Evolutionary conservation across 2,329 filamentous ascomycete species (phyloP), one percentile per base, ranked within the genome.

Genomic region (Penicillium sp.): DNA sequence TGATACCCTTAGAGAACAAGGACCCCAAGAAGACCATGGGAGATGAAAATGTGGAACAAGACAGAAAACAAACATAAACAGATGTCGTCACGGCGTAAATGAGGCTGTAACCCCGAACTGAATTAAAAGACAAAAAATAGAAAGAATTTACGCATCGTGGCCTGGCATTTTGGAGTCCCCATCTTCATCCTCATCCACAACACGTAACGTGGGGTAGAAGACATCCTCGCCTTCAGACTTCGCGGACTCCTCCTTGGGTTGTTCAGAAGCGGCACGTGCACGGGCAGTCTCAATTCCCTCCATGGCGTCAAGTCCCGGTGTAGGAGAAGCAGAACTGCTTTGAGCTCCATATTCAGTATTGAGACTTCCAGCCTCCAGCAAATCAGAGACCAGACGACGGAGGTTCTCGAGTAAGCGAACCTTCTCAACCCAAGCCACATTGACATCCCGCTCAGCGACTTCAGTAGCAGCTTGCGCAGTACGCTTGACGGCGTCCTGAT

Each of bases 381-480:
- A 75, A 45, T 81, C 77, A 51, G 80, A 78, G 61, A 86, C 78
- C 68, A 81, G 82, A 18, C 78, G 78, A 40, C 84, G 78, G 34
- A 87, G 76, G 47, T 78, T 77, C 70, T 86, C 84, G 29, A 87
- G 81, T 9, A 84, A 77, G n/a, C 84, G 81, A 51, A 85, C 82
- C 70, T 85, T 85, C 67, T 85, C 81, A 9, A 86, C 80, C 84
- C 84, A 87, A 59, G 81, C 78, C 57, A 83, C 80, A 36, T 79
- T 64, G 49, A 62, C 77, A 39, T 68, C 68, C 2, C 69, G 70
- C 55, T 74, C 72, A 1, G 71, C 70, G 38, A 73, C 71, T 45
- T 76, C 73, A 1, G 72, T 72, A 27, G 72, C 71, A 1, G 70
- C 69, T 51, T 72, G 69, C 2, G 72, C 67, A 38, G 70, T 72